Conservation (phyloP, 306 rosid genomes). For the Medicago arabica region DNA sequence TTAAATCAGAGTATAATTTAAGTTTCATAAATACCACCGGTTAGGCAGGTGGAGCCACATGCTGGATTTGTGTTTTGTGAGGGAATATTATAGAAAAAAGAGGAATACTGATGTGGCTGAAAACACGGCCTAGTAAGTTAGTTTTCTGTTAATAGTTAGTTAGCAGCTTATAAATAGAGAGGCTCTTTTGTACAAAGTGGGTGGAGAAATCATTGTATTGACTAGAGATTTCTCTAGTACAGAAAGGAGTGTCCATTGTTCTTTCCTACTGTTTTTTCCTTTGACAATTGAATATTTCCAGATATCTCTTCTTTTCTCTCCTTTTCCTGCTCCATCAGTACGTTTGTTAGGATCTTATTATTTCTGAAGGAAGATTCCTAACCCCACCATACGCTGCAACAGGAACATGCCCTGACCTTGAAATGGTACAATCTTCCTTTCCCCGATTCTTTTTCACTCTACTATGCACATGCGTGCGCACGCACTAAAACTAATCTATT, state of each 20-base stretch:
- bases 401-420: constrained; percentile 1
- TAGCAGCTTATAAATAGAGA: not conserved
- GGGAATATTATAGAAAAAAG: not conserved
- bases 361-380: not conserved
- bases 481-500: not conserved
- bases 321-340: not conserved
- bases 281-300: not conserved
- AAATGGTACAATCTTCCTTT: constrained; percentile 6
- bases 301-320: constrained; percentile 1
- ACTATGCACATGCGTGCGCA: not conserved
- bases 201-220: not conserved
- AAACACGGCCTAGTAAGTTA: not conserved
- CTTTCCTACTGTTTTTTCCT: not conserved
- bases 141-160: not conserved
- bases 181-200: not conserved
- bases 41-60: not conserved
- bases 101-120: not conserved
- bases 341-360: not conserved
- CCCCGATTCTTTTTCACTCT: not conserved
- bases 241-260: not conserved
- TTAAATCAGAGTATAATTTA: constrained; percentile 3
- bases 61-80: not conserved
- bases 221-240: not conserved
- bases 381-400: not conserved
- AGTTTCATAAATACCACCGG: not conserved